Conservation (phyloP, 371 early-diverging fungal species). For the Mucor mucedo region DNA sequence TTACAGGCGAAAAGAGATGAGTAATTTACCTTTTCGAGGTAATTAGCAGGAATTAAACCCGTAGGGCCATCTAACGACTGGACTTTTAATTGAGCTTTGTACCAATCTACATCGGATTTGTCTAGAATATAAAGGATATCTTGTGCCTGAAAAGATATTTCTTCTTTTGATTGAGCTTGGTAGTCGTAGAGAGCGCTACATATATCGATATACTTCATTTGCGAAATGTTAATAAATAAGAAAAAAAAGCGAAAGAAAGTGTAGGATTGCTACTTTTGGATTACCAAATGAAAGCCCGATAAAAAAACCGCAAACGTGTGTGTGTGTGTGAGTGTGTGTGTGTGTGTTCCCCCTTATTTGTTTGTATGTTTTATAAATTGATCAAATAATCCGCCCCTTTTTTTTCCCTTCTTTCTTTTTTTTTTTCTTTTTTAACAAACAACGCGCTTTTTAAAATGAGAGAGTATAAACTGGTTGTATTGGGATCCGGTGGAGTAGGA, state of each 20-base stretch:
- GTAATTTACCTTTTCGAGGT: conserved; percentile 62
- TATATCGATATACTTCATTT: conserved; percentile 50
- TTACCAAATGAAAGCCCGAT: neutral
- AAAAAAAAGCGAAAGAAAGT: conserved; percentile 3
- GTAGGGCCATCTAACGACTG: conserved; percentile 51
- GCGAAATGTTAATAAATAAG: neutral
- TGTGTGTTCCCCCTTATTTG: neutral
- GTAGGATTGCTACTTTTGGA: conserved; percentile 10
- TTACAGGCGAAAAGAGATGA: neutral
- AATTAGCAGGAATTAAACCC: conserved; percentile 83
- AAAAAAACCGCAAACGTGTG: neutral
- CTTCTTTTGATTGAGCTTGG: conserved; percentile 77
- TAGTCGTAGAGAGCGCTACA: conserved; percentile 76
- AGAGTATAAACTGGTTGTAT: conserved; percentile 88
- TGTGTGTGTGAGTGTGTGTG: neutral
- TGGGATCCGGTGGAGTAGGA: conserved; percentile 92
- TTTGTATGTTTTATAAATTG: conserved; percentile 6
- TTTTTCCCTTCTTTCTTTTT: conserved; percentile 22
- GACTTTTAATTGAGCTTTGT: conserved; percentile 71
- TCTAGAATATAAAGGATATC: conserved; percentile 75
- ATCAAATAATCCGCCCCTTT: conserved; percentile 5
- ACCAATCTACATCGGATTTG: conserved; percentile 76
- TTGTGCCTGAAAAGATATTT: conserved; percentile 81
- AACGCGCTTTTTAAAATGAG: conserved; percentile 40
- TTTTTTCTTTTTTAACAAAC: conserved; percentile 3